Conservation (phyloP, 345 rosid genomes). For the Sisymbrium altissimum region DNA sequence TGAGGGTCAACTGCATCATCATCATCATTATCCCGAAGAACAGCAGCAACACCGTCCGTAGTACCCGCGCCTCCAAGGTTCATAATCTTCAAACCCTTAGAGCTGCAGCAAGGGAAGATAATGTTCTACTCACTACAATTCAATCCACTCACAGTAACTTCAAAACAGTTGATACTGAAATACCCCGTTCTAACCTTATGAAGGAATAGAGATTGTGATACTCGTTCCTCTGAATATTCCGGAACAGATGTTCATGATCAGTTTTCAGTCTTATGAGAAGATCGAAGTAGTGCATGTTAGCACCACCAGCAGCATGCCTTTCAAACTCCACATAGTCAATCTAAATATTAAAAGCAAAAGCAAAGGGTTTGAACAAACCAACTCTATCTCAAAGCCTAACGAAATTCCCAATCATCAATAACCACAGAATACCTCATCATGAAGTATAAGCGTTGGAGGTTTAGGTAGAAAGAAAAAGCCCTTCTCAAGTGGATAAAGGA, state of each 20-base stretch:
- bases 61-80: conserved; percentile 68
- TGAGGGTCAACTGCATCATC: conserved; percentile 95
- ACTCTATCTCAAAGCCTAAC: not conserved
- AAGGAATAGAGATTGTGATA: conserved; percentile 84
- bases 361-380: not conserved
- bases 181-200: conserved; percentile 54
- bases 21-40: conserved; percentile 62
- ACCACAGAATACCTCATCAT: conserved; percentile 67
- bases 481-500: conserved; percentile 94
- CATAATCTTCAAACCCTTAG: conserved; percentile 86
- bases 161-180: not conserved
- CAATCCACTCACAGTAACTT: conserved; percentile 10
- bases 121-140: not conserved
- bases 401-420: not conserved
- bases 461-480: conserved; percentile 95
- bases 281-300: conserved; percentile 99
- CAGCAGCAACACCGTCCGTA: conserved; percentile 67
- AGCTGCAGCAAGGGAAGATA: conserved; percentile 46
- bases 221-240: conserved; percentile 95
- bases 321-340: conserved; percentile 95
- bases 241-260: conserved; percentile 95
- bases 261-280: conserved; percentile 86
- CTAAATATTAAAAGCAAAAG: conserved; percentile 32
- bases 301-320: conserved; percentile 99
- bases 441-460: conserved; percentile 98